Percentiles rank a stretch among this genome's conserved stretches.
Conservation (phyloP, 2,329 filamentous ascomycete species). For the Dothideomycetes sp. region DNA sequence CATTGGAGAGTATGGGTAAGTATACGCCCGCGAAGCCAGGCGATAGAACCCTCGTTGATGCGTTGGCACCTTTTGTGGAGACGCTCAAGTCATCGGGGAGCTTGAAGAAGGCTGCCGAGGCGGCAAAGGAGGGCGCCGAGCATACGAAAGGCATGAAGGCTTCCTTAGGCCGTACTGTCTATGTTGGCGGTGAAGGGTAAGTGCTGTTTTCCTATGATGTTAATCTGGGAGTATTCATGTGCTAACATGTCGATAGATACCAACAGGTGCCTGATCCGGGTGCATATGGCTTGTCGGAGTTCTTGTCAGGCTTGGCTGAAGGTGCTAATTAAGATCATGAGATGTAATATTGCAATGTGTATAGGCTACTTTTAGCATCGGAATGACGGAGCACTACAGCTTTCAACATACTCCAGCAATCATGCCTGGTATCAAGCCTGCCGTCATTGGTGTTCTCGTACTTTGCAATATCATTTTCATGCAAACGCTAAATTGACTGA, state of each 20-base stretch:
- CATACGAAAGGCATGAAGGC: slow-evolving; percentile 87
- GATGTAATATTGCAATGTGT: slow-evolving; percentile 8
- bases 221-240: no score
- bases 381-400: no score
- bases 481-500: no score
- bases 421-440: no score
- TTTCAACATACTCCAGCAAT: no score
- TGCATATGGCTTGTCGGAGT: slow-evolving; percentile 68
- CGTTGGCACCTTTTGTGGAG: slow-evolving; percentile 77
- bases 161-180: slow-evolving; percentile 72
- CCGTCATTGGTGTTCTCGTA: no score
- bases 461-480: no score
- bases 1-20: slow-evolving; percentile 58
- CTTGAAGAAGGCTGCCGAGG: slow-evolving; percentile 61
- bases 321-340: slow-evolving; percentile 30
- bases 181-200: slow-evolving; percentile 66
- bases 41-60: slow-evolving; percentile 84
- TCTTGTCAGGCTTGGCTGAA: slow-evolving; percentile 65
- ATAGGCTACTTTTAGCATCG: slow-evolving; percentile 8
- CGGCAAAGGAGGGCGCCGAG: slow-evolving; percentile 64
- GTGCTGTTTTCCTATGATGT: no score
- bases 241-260: no score
- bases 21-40: slow-evolving; percentile 87
- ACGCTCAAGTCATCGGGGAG: slow-evolving; percentile 54
- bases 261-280: slow-evolving; percentile 65